Conservation (phyloP, 129 eudicot species). For the Pulicaria dysenterica region DNA sequence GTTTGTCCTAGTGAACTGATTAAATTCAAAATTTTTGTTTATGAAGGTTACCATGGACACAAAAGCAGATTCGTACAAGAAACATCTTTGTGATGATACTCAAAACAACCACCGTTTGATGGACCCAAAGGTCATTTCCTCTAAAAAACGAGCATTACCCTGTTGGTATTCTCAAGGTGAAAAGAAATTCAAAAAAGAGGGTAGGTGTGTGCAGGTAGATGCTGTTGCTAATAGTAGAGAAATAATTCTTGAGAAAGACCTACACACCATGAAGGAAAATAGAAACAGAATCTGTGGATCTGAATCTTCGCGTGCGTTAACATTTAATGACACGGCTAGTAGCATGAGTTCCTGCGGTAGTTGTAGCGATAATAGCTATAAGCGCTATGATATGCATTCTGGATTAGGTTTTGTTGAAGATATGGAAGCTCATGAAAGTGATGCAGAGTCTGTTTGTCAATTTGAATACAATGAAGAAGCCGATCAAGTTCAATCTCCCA, state of each 20-base stretch:
- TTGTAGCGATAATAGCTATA: conserved; percentile 51
- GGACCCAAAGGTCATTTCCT: conserved; percentile 30
- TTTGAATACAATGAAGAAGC: conserved; percentile 21
- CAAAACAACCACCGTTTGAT: conserved; percentile 23
- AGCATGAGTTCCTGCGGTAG: conserved; percentile 58
- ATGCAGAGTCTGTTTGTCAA: conserved; percentile 66
- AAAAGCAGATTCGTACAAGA: conserved; percentile 23
- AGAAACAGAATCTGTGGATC: conserved; percentile 40
- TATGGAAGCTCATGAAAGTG: conserved; percentile 50
- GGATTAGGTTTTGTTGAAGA: conserved; percentile 41
- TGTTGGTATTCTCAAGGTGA: conserved; percentile 33
- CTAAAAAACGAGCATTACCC: conserved; percentile 53
- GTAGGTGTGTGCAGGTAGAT: conserved; percentile 36
- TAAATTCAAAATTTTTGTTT: background rate
- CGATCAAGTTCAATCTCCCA: conserved; percentile 14
- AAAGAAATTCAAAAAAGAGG: conserved; percentile 36
- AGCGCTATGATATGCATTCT: conserved; percentile 33
- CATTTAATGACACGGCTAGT: conserved; percentile 46
- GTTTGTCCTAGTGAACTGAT: background rate
- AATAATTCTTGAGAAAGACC: too few species aligned
- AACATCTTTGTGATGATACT: conserved; percentile 20
- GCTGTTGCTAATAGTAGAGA: conserved; percentile 38
- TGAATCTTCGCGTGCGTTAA: conserved; percentile 41
- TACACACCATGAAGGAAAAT: conserved; percentile 19
- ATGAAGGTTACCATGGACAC: conserved; percentile 26